Conservation (phyloP, 768 basidiomycete species). For the Baorangia bicolor region DNA sequence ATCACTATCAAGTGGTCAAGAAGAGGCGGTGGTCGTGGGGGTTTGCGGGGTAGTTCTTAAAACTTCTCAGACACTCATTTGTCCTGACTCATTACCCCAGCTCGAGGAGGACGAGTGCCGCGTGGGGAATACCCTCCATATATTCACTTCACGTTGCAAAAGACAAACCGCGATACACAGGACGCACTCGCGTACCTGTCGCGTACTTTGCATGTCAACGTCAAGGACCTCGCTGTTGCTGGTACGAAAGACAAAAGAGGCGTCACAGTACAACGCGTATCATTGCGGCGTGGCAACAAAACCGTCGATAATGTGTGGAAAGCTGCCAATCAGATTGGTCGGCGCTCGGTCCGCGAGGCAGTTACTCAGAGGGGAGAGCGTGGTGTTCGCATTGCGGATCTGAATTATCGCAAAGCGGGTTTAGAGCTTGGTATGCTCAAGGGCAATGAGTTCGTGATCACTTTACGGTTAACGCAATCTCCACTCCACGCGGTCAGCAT, state of each 20-base stretch:
- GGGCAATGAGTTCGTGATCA: conserved; percentile 95
- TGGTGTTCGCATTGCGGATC: conserved; percentile 84
- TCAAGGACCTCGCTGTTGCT: conserved; percentile 84
- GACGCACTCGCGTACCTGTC: conserved; percentile 84
- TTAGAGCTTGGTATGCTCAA: conserved; percentile 95
- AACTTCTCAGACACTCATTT: not conserved
- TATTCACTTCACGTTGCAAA: conserved; percentile 95
- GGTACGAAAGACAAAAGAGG: conserved; percentile 99
- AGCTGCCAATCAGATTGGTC: conserved; percentile 64
- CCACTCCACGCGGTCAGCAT: conserved; percentile 15
- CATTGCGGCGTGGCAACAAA: conserved; percentile 71
- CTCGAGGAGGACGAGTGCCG: conserved; percentile 43
- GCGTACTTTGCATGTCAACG: conserved; percentile 68
- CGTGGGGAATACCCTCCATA: conserved; percentile 78
- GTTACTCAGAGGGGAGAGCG: conserved; percentile 79
- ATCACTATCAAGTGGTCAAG: conserved; percentile 80
- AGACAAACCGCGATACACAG: conserved; percentile 96
- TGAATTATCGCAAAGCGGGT: conserved; percentile 78
- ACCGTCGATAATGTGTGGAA: conserved; percentile 86
- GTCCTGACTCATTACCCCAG: conserved; percentile 8
- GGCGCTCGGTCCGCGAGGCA: conserved; percentile 56
- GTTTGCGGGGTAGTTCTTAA: conserved; percentile 34
- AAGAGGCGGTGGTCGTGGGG: conserved; percentile 46
- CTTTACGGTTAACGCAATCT: conserved; percentile 61
- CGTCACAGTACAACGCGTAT: conserved; percentile 91